Evolutionary conservation across 352 stramenopile species (phyloP).

Genomic region (Pythium aristosporum): DNA sequence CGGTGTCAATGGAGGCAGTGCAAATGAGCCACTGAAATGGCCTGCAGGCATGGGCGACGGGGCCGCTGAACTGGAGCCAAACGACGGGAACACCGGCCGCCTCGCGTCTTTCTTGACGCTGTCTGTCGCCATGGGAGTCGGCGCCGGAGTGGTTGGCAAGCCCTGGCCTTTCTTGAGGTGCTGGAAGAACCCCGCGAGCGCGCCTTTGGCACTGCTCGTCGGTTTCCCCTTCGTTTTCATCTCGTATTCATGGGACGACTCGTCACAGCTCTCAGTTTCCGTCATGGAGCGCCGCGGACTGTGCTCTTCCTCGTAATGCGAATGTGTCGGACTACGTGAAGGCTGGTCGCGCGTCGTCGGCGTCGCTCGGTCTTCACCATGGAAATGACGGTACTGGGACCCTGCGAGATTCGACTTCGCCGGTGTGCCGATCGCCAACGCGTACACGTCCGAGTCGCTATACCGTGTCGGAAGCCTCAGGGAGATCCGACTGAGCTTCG

Average conservation of each 20-base stretch:
- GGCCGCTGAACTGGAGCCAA: conserved; percentile 21
- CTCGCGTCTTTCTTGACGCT: conserved; percentile 73
- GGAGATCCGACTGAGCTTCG: not conserved
- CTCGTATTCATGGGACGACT: conserved; percentile 28
- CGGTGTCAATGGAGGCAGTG: conserved; percentile 19
- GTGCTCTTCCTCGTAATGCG: conserved; percentile 28
- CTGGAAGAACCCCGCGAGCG: conserved; percentile 64
- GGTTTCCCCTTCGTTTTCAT: conserved; percentile 8
- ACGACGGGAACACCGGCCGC: conserved; percentile 55
- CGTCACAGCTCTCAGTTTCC: conserved; percentile 31
- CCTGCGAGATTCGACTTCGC: not conserved
- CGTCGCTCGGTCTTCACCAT: not conserved
- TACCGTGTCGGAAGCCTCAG: conserved; percentile 16
- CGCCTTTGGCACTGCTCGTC: conserved; percentile 37
- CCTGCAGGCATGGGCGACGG: conserved; percentile 24
- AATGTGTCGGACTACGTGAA: conserved; percentile 17
- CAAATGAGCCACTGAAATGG: conserved; percentile 5
- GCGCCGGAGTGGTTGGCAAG: conserved; percentile 56
- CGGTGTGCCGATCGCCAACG: conserved; percentile 17
- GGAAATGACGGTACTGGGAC: conserved; percentile 7
- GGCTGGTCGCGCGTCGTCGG: not conserved
- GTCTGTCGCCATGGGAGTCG: conserved; percentile 63
- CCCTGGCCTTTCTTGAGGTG: conserved; percentile 58
- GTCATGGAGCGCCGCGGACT: conserved; percentile 33
- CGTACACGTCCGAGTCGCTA: conserved; percentile 25